These are phyloP conservation scores for Cubamyces lactineus DNA, from an alignment of 768 basidiomycete species.

Conservation along the genomic window DNA sequence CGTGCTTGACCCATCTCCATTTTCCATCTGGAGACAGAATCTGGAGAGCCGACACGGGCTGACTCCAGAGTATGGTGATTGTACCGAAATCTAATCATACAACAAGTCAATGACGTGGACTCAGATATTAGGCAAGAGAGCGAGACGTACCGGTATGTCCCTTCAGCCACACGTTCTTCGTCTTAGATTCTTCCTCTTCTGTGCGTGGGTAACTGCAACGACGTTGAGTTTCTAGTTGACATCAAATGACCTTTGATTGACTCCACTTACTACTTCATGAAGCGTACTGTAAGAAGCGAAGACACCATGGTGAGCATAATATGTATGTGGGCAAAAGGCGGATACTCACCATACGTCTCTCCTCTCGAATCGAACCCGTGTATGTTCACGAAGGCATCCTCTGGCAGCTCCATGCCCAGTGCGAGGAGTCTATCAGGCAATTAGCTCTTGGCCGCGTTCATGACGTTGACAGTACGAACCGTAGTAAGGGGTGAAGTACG, in stretches of 20 bases:
- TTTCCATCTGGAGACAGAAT: slow-evolving; percentile 38
- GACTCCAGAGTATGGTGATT: slow-evolving; percentile 41
- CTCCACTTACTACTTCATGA: slow-evolving; percentile 22
- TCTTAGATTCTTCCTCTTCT: slow-evolving; percentile 36
- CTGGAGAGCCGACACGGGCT: slow-evolving; percentile 41
- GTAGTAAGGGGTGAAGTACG: slow-evolving; percentile 52
- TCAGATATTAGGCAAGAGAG: too few species aligned
- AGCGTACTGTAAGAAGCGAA: slow-evolving; percentile 33
- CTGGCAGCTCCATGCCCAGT: slow-evolving; percentile 48
- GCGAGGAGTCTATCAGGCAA: slow-evolving; percentile 41
- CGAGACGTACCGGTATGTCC: slow-evolving; percentile 37
- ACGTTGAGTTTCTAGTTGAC: not conserved
- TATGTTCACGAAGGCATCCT: slow-evolving; percentile 45
- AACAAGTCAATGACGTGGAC: not conserved
- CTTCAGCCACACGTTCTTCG: slow-evolving; percentile 40
- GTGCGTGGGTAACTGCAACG: slow-evolving; percentile 36
- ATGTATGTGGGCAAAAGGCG: too few species aligned
- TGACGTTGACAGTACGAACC: slow-evolving; percentile 31
- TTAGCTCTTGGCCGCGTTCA: not conserved
- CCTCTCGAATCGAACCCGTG: slow-evolving; percentile 43
- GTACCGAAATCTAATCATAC: slow-evolving; percentile 35
- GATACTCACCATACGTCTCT: slow-evolving; percentile 41
- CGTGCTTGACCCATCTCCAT: slow-evolving; percentile 42
- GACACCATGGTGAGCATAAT: not conserved
- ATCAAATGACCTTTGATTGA: too few species aligned